These are phyloP conservation scores for Heterobasidion irregulare DNA, from an alignment of 1,284 basidiomycete species.

Conservation along the genomic window DNA sequence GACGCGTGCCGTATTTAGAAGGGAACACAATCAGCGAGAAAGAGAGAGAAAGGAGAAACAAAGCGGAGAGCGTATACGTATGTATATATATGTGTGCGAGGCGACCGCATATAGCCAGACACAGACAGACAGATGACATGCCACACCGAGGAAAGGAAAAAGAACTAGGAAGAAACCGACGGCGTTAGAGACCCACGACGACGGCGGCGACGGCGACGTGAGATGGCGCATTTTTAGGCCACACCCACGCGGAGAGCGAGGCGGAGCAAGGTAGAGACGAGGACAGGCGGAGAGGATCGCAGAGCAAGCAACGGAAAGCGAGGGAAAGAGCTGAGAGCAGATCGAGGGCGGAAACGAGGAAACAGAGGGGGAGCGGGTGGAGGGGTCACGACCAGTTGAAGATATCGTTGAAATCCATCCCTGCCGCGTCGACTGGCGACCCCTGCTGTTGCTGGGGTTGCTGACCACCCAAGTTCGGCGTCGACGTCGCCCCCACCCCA, in stretches of 20 bases:
- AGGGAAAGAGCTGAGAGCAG: background rate
- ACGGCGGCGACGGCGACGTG: background rate
- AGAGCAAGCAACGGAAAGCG: background rate
- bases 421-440: background rate
- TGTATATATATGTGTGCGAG: background rate
- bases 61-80: background rate
- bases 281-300: background rate
- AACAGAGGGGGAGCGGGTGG: background rate
- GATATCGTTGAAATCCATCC: background rate
- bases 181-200: too few species aligned
- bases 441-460: background rate
- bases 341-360: background rate
- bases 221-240: background rate
- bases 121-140: background rate
- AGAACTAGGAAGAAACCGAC: background rate
- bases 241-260: background rate
- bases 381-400: slow-evolving; percentile 3
- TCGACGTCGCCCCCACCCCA: background rate
- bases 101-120: background rate
- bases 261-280: background rate
- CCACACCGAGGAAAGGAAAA: background rate
- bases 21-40: background rate
- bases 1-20: too few species aligned
- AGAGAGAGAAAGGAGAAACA: background rate
- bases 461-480: background rate